phyloP scores from a whole-genome alignment of 2,329 filamentous ascomycete species.

The Diaporthe eres region DNA sequence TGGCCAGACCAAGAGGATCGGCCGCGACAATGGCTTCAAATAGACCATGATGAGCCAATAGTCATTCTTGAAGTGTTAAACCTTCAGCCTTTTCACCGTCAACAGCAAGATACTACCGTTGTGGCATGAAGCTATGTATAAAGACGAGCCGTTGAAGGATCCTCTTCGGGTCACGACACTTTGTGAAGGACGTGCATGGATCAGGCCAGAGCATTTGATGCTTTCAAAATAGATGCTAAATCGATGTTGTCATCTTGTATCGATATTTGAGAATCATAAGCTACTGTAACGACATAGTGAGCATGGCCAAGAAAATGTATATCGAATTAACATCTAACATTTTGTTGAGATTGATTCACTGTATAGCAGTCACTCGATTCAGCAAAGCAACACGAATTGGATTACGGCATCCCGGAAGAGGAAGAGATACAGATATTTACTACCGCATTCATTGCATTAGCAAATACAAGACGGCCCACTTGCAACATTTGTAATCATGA shows the following conservation, averaged over 20 bases:
- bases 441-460: not conserved
- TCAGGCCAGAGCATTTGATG: not conserved
- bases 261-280: not conserved
- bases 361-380: not conserved
- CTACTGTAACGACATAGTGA: not conserved
- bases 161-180: too few relatives aligned
- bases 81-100: not conserved
- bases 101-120: not conserved
- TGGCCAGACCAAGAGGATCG: not conserved
- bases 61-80: not conserved
- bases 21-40: not conserved
- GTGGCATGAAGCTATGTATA: not conserved
- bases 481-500: not conserved
- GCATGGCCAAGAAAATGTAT: too few relatives aligned
- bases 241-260: not conserved
- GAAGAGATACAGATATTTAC: not conserved
- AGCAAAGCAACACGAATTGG: not conserved
- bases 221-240: not conserved
- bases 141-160: not conserved
- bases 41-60: not conserved
- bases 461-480: not conserved
- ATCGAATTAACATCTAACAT: too few relatives aligned
- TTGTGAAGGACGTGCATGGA: too few relatives aligned
- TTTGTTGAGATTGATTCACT: too few relatives aligned
- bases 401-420: not conserved